Conservation (phyloP, 202 grass and related monocot species). For the Cymbopogon flexuosus region DNA sequence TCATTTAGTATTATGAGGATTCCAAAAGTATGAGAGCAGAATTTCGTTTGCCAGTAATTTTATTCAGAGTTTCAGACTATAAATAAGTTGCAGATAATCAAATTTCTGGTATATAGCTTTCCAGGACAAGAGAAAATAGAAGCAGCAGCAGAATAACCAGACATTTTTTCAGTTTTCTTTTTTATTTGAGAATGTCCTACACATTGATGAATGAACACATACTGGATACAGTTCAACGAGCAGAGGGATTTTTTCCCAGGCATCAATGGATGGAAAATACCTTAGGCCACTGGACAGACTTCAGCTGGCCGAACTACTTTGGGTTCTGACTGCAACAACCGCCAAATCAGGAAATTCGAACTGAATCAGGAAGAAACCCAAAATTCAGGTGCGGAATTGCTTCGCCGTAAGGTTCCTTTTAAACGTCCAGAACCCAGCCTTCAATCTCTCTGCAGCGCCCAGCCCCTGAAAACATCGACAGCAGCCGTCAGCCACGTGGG, state of each 20-base stretch:
- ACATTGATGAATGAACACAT: not conserved
- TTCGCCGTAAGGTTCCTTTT: not conserved
- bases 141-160: not conserved
- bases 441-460: conserved; percentile 21
- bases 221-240: not conserved
- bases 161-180: not conserved
- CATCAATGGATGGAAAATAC: conserved; percentile 25
- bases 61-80: too few species aligned
- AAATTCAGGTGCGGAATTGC: not conserved
- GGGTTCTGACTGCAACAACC: conserved; percentile 42
- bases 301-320: conserved; percentile 42
- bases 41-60: too few species aligned
- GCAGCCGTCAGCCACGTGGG: not conserved
- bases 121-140: not conserved
- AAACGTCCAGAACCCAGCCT: conserved; percentile 38
- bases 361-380: not conserved
- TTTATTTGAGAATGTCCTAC: not conserved
- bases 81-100: too few species aligned
- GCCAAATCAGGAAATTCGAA: not conserved
- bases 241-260: too few species aligned
- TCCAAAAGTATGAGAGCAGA: too few species aligned
- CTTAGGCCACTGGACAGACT: conserved; percentile 54
- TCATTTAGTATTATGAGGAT: too few species aligned
- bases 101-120: too few species aligned
- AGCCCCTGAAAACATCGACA: conserved; percentile 32